Percentiles rank a stretch among this genome's conserved stretches.
These are phyloP conservation scores for Aspergillus japonicus DNA, from an alignment of 2,329 filamentous ascomycete genomes.

Conservation along the genomic window DNA sequence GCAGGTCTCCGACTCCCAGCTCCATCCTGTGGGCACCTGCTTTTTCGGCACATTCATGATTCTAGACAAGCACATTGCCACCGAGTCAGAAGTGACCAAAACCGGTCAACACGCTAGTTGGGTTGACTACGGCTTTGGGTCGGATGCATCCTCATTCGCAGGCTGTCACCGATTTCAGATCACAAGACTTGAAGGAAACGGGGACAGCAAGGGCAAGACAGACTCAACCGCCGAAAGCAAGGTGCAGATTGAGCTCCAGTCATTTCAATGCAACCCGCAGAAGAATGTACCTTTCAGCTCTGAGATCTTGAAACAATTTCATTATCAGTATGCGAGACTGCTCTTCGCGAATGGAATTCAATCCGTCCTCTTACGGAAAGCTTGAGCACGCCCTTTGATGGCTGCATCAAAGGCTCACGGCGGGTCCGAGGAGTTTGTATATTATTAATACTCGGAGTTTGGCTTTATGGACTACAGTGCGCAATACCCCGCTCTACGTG, in stretches of 20 bases:
- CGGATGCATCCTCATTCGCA: constrained; percentile 12
- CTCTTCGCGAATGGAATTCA: constrained; percentile 15
- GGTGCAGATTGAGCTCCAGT: constrained; percentile 13
- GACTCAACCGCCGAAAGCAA: neutral
- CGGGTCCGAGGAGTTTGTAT: too few species aligned
- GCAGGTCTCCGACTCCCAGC: constrained; percentile 1
- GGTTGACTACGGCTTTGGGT: constrained; percentile 20
- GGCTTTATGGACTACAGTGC: too few species aligned
- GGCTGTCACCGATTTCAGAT: constrained; percentile 20
- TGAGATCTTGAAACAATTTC: constrained; percentile 10
- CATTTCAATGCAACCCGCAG: constrained; percentile 20
- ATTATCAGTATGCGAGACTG: constrained; percentile 12
- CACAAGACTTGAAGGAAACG: constrained; percentile 4
- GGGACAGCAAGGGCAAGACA: neutral
- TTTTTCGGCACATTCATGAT: constrained; percentile 16
- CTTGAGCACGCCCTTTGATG: neutral
- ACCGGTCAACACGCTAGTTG: constrained; percentile 10
- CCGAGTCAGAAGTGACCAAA: neutral
- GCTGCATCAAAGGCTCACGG: too few species aligned
- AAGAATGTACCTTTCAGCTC: constrained; percentile 10
- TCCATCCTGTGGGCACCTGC: constrained; percentile 13
- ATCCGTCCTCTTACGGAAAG: neutral
- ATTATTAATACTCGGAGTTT: too few species aligned
- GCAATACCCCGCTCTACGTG: too few species aligned
- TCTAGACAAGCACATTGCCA: constrained; percentile 15